phyloP scores from a whole-genome alignment of 2,329 filamentous ascomycete genomes.

The Talaromyces piceae region DNA sequence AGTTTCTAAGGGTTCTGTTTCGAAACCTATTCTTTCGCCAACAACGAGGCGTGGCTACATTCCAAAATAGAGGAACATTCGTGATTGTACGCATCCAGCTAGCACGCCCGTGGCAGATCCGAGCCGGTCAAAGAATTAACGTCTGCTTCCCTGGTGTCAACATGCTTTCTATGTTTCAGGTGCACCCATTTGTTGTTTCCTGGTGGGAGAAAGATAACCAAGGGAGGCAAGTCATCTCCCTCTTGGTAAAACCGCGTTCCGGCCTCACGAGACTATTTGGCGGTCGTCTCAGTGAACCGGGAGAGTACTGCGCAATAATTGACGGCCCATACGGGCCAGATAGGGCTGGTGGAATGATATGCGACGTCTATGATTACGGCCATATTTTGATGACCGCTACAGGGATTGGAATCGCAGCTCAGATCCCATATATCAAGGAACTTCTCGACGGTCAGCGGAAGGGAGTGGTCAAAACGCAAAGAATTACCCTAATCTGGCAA shows the following conservation, averaged over 20 bases:
- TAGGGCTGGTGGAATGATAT: conserved; percentile 5
- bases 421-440: conserved; percentile 29
- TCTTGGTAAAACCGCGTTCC: conserved; percentile 18
- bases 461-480: conserved; percentile 15
- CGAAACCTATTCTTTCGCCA: conserved; percentile 13
- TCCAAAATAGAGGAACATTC: conserved; percentile 3
- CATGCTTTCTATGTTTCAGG: conserved; percentile 19
- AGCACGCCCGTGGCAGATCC: conserved; percentile 13
- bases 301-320: conserved; percentile 13
- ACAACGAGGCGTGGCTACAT: neutral
- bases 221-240: conserved; percentile 13
- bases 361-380: conserved; percentile 19
- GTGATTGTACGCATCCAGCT: conserved; percentile 10
- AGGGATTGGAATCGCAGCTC: conserved; percentile 27
- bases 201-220: conserved; percentile 16
- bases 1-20: conserved; percentile 8
- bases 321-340: conserved; percentile 20
- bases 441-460: conserved; percentile 23
- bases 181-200: conserved; percentile 22
- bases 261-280: conserved; percentile 12
- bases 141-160: conserved; percentile 15
- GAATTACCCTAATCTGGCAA: conserved; percentile 25
- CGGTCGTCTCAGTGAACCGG: neutral
- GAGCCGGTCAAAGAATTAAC: conserved; percentile 16
- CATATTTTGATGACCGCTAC: conserved; percentile 28